phyloP scores from a whole-genome alignment of 495 filamentous ascomycete genomes.

The Neurospora sp. region DNA sequence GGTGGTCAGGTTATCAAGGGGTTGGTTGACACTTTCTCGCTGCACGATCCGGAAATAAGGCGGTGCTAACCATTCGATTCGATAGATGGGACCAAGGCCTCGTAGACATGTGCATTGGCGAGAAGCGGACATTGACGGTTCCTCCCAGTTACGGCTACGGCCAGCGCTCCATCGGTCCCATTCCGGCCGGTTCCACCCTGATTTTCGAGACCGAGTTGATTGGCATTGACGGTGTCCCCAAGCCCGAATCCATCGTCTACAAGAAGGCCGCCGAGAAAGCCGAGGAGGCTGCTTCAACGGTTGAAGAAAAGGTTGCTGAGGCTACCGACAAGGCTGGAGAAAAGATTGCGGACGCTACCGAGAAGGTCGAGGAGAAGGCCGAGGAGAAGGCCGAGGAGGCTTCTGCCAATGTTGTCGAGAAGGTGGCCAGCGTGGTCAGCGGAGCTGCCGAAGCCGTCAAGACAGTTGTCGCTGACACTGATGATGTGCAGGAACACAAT shows the following conservation, averaged over 20 bases:
- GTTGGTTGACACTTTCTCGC: slow-evolving; percentile 29
- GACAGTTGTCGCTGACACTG: slow-evolving; percentile 36
- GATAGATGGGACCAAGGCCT: slow-evolving; percentile 79
- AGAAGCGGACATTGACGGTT: slow-evolving; percentile 84
- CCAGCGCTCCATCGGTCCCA: slow-evolving; percentile 60
- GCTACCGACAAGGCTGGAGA: slow-evolving; percentile 8
- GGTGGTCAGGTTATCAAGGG: slow-evolving; percentile 79
- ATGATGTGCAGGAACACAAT: slow-evolving; percentile 43
- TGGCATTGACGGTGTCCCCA: slow-evolving; percentile 69
- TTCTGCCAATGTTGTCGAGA: slow-evolving; percentile 31
- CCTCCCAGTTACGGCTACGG: slow-evolving; percentile 85
- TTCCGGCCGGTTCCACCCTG: slow-evolving; percentile 68
- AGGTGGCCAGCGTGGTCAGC: slow-evolving; percentile 31
- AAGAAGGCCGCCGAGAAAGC: slow-evolving; percentile 25
- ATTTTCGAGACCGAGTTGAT: slow-evolving; percentile 92
- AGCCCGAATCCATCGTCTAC: slow-evolving; percentile 39
- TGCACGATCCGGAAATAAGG: background rate
- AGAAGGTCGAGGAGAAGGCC: slow-evolving; percentile 23
- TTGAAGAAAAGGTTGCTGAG: slow-evolving; percentile 21
- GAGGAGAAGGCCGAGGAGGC: slow-evolving; percentile 26
- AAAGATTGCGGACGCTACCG: slow-evolving; percentile 32
- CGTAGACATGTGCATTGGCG: slow-evolving; percentile 92
- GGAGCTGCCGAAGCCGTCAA: slow-evolving; percentile 37
- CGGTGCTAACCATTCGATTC: slow-evolving; percentile 10
- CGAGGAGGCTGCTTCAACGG: slow-evolving; percentile 8